Evolutionary conservation across 495 filamentous ascomycete genomes (phyloP), one percentile per base, ranked within the genome.

Genomic region (Pseudoneurospora amorphoporcata): DNA sequence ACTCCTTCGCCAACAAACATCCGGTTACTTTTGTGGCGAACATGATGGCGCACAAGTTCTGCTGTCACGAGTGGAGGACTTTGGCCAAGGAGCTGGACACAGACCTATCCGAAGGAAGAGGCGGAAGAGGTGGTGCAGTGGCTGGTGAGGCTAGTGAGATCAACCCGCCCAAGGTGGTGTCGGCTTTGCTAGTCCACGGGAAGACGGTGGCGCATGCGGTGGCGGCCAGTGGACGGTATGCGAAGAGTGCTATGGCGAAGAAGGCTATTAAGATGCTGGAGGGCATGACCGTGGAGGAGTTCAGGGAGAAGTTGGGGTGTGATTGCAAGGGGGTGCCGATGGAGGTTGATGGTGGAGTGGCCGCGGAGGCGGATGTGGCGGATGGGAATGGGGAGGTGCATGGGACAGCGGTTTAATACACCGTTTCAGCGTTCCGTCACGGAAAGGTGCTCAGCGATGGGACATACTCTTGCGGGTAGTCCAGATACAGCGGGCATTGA

Each of bases 1-100:
- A 97, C 80, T 89, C 88, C 0, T 97, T 92, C 79, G 95, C 95
- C 2, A 94, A 92, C 78, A 92, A 92, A 23, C 94, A 98, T 74
- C 95, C 95, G 2, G 92, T 85, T 2, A 88, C 83, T 0, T 81
- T 83, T 40, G 75, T 87, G 0, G 77, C 77, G 29, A 81, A 82
- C 43, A 71, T 82, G 69, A 80, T 90, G 74, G 77, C 81, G 70
- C 74, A 80, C 5, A 76, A 82, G 47, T 83, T 88, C 70, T 75
- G 79, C 37, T 90, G 88, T 72, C 71, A 42, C 8, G 78, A 85
- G 45, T 89, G 87, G 85, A 78, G 83, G 23, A 16, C 76, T 65
- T 6, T 77, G 71, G 68, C 69, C 32, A 77, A 74, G 73, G 75
- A 75, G 69, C 8, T 78, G 17, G 53, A 39, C 3, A 45, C 45